phyloP scores from a whole-genome alignment of 1,284 basidiomycete species.

The Melampsora larici-populina region DNA sequence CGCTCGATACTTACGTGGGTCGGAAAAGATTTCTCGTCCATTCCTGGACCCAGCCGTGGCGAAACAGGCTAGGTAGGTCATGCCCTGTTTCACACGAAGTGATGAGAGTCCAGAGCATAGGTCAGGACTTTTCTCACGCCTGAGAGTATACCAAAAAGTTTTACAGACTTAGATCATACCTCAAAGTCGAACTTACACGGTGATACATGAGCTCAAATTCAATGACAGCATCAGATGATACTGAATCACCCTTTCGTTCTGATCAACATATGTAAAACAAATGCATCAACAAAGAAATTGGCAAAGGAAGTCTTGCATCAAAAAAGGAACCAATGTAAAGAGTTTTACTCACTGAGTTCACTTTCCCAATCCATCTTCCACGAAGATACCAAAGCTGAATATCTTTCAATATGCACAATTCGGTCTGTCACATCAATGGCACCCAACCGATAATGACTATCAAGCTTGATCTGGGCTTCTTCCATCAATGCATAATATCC shows the following conservation, averaged over 20 bases:
- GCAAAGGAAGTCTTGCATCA: neutral
- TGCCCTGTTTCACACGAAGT: slow-evolving; percentile 3
- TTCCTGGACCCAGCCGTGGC: neutral
- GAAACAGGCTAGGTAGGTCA: slow-evolving; percentile 34
- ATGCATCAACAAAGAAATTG: neutral
- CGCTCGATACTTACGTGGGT: neutral
- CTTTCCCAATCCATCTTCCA: slow-evolving; percentile 24
- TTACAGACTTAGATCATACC: neutral
- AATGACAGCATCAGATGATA: slow-evolving; percentile 21
- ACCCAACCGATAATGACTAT: slow-evolving; percentile 39
- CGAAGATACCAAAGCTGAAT: neutral
- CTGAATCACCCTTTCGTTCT: neutral
- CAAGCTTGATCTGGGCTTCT: slow-evolving; percentile 26
- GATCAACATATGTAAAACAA: neutral
- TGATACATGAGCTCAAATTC: slow-evolving; percentile 32
- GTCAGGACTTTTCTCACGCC: too few species aligned
- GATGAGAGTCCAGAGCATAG: too few species aligned
- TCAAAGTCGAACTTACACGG: slow-evolving; percentile 8
- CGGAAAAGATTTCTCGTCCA: neutral
- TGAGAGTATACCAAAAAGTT: neutral
- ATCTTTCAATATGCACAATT: slow-evolving; percentile 23
- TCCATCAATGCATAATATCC: slow-evolving; percentile 33
- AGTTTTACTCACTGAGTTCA: neutral
- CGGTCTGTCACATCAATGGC: neutral
- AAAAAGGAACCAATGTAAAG: neutral